These are phyloP conservation scores for Globisporangium nunn DNA, from an alignment of 352 stramenopile species.

Conservation along the genomic window DNA sequence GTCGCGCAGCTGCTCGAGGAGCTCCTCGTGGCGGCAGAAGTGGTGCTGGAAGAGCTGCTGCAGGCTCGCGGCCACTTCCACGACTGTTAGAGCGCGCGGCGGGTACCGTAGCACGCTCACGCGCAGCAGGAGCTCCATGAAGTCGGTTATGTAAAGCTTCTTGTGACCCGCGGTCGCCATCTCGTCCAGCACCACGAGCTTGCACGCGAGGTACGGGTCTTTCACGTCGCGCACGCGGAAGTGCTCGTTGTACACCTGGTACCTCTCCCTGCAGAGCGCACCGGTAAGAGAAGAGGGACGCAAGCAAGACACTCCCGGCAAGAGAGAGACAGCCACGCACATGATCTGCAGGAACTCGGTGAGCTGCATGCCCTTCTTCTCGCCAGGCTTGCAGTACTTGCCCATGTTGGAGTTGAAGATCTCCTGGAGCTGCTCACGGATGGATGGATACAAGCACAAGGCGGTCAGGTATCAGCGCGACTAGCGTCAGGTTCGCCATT, in stretches of 20 bases:
- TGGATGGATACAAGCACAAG: neutral
- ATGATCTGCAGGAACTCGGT: constrained; percentile 53
- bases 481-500: too few relatives aligned
- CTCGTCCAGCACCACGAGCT: constrained; percentile 67
- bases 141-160: constrained; percentile 69
- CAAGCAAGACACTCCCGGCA: neutral
- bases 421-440: constrained; percentile 45
- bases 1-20: constrained; percentile 51
- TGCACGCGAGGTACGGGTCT: constrained; percentile 64
- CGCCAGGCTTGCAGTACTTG: constrained; percentile 59
- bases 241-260: constrained; percentile 56
- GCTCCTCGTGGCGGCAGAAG: constrained; percentile 57
- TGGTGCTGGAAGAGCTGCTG: constrained; percentile 58
- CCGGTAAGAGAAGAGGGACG: neutral
- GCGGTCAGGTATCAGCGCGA: neutral
- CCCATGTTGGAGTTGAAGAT: constrained; percentile 71
- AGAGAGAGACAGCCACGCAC: constrained; percentile 17
- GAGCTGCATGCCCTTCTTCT: constrained; percentile 76
- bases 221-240: constrained; percentile 64
- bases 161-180: constrained; percentile 67
- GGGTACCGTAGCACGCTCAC: constrained; percentile 56
- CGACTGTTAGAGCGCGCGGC: constrained; percentile 21
- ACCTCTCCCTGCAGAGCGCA: constrained; percentile 29
- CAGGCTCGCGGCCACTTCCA: constrained; percentile 42
- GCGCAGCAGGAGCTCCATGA: constrained; percentile 70